Percentiles rank a stretch among this genome's conserved stretches.
Evolutionary conservation across 2,329 filamentous ascomycete species (phyloP).

Genomic region (Periconia macrospinosa): DNA sequence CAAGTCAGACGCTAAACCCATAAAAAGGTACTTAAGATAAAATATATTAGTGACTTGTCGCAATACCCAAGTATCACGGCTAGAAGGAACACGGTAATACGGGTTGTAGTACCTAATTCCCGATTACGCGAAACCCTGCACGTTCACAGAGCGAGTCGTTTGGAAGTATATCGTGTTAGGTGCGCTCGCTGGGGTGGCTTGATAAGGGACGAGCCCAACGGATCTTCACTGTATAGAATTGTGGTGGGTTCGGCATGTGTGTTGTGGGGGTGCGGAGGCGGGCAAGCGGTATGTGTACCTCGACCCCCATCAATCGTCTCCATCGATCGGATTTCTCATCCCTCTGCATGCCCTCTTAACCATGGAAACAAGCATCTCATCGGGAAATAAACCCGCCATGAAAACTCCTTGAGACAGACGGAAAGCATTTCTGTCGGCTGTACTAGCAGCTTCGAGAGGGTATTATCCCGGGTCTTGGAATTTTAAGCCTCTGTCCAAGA

Average conservation of each 20-base stretch:
- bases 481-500: constrained; percentile 17
- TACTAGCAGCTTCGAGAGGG: not conserved
- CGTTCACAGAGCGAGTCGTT: constrained; percentile 9
- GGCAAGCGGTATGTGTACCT: not conserved
- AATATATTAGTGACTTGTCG: constrained; percentile 18
- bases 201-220: constrained; percentile 11
- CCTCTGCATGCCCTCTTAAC: not conserved
- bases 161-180: not conserved
- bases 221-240: constrained; percentile 8
- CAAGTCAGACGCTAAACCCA: not conserved
- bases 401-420: not conserved
- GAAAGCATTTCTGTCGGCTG: not conserved
- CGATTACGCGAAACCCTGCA: constrained; percentile 13
- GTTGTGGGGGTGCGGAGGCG: constrained; percentile 7
- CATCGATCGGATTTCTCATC: no score
- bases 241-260: constrained; percentile 8
- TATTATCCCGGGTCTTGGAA: constrained; percentile 14
- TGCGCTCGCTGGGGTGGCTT: not conserved
- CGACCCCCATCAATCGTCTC: not conserved
- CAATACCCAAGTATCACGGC: constrained; percentile 11
- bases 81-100: constrained; percentile 19
- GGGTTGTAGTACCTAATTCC: constrained; percentile 18
- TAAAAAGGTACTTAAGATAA: not conserved
- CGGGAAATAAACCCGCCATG: not conserved
- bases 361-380: not conserved